These are phyloP conservation scores for Saussurea involucrata DNA, from an alignment of 129 eudicot genomes.

Conservation along the genomic window DNA sequence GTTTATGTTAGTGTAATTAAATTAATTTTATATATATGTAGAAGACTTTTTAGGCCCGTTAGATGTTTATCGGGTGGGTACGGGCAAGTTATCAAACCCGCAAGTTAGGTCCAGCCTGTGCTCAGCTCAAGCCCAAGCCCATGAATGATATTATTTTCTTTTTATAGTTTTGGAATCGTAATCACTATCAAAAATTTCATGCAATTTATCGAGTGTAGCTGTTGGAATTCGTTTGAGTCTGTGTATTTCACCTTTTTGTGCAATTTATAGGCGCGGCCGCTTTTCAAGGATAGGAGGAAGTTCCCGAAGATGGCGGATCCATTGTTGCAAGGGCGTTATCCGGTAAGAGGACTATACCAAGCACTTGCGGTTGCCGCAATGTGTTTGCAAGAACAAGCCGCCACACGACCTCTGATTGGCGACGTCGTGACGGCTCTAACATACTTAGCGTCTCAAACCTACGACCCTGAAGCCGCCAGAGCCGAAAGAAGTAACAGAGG, in stretches of 20 bases:
- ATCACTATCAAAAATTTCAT: not conserved
- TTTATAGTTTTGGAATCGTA: too few relatives aligned
- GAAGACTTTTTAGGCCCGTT: too few relatives aligned
- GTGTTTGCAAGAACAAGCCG: slow-evolving; percentile 98
- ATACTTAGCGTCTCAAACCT: slow-evolving; percentile 83
- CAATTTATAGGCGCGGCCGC: slow-evolving; percentile 71
- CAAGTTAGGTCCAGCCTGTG: too few relatives aligned
- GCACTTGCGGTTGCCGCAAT: slow-evolving; percentile 98
- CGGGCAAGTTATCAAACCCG: too few relatives aligned
- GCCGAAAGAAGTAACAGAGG: slow-evolving; percentile 47
- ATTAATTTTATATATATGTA: too few relatives aligned
- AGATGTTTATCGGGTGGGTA: too few relatives aligned
- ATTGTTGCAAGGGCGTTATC: slow-evolving; percentile 71
- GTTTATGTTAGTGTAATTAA: too few relatives aligned
- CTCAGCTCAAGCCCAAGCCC: too few relatives aligned
- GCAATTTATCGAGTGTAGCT: not conserved
- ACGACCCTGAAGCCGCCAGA: slow-evolving; percentile 66
- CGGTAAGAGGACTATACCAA: slow-evolving; percentile 93
- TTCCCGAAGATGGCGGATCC: slow-evolving; percentile 98
- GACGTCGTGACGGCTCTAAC: slow-evolving; percentile 91
- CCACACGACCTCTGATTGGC: slow-evolving; percentile 86
- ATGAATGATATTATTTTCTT: too few relatives aligned
- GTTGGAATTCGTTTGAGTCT: not conserved
- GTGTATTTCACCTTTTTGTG: not conserved
- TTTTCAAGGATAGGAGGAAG: slow-evolving; percentile 86